phyloP scores from a whole-genome alignment of 2,329 filamentous ascomycete species.

The Elsinoe perseae region DNA sequence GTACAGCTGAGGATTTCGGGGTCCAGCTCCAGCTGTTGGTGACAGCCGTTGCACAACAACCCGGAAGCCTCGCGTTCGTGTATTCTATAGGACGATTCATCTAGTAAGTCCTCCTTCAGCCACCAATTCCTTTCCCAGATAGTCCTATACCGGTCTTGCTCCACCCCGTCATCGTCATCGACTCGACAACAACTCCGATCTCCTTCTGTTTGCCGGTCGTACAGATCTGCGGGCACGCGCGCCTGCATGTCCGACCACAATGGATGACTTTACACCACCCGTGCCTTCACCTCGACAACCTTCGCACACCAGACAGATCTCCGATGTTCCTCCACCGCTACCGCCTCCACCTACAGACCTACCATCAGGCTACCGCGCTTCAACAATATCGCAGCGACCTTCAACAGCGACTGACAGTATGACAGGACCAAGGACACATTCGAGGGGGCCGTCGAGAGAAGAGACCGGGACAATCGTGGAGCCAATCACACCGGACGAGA shows the following conservation, averaged over 20 bases:
- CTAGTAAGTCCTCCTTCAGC: constrained; percentile 8
- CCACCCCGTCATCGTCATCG: constrained; percentile 1
- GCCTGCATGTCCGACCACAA: constrained; percentile 4
- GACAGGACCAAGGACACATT: constrained; percentile 13
- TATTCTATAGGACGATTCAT: background rate
- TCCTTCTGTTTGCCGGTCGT: background rate
- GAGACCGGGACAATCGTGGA: constrained; percentile 5
- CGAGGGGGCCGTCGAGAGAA: constrained; percentile 10
- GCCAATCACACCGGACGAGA: constrained; percentile 3
- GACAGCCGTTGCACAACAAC: constrained; percentile 6
- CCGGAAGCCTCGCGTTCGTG: background rate
- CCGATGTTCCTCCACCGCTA: constrained; percentile 15
- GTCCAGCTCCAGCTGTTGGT: constrained; percentile 12
- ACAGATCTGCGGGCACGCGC: background rate
- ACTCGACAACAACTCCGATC: constrained; percentile 6
- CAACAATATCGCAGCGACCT: constrained; percentile 11
- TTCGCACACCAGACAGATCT: constrained; percentile 5
- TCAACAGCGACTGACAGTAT: constrained; percentile 15
- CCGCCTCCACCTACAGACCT: constrained; percentile 15
- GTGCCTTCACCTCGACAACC: constrained; percentile 2
- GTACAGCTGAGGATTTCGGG: constrained; percentile 5
- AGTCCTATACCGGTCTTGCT: background rate
- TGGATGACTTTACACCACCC: constrained; percentile 17
- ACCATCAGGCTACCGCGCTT: constrained; percentile 12
- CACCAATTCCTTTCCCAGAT: constrained; percentile 1